Base-by-base conservation (phyloP, 352 stramenopile species). In the Pythium folliculosum region DNA sequence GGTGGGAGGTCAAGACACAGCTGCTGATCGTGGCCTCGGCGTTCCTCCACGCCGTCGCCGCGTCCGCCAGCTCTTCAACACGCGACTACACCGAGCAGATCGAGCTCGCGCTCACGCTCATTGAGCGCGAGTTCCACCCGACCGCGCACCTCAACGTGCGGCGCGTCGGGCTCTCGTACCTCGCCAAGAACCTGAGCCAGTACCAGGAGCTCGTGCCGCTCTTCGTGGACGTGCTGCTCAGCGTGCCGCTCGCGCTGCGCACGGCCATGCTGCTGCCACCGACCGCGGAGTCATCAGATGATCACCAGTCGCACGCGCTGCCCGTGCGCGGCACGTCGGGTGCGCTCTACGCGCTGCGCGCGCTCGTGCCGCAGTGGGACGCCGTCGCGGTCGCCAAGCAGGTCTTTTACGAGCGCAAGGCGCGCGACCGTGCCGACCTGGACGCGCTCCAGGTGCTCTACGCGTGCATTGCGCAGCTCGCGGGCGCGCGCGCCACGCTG, bases 1-100 rank as follows among this genome's bases (percentile, higher is more conserved):
- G 88, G 88, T 95, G 89, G 89, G 89, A 96, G 51, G 86, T 96
- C 50, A 94, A 93, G 65, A 78, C 77, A 2, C 85, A 96, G 66
- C 69, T 95, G 25, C 51, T 94, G 17, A 76, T 93, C 60, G 79
- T 92, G 17, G 72, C 75, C 3, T 82, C 84, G 17, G 77, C 80
- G 21, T 82, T 93, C 53, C 75, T 96, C 56, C 58, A 79, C 16
- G 48, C 66, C 27, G 72, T 69, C 9, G 57, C 76, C 13, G 47
- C 32, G 5, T 50, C 73, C 0, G 48, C 58, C 21, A 50, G 72
- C 19, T 65, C 37, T 1, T 54, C 45, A 17, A 49, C 68, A 13
- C 53, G 59, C 8, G 82, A 92, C 48, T 75, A 77, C 53, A 91
- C 80, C 10, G 81, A 91, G 27, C 78, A 90, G 53, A 86, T 94